phyloP scores from a whole-genome alignment of 352 stramenopile genomes.

The Pythium coloratum region DNA sequence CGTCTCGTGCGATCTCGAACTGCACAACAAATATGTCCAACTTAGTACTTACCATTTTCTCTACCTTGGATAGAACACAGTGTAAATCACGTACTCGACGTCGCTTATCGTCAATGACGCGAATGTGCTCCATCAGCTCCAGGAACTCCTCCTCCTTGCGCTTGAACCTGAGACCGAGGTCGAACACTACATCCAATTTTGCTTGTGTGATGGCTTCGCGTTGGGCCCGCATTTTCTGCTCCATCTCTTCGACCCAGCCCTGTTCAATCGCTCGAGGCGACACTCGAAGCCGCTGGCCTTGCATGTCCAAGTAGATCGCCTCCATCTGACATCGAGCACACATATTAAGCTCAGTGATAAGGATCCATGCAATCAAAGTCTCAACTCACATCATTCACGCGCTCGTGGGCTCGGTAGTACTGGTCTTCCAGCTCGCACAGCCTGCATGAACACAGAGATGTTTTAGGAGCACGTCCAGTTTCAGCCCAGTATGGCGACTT shows the following conservation, averaged over 20 bases:
- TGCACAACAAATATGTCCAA: slow-evolving; percentile 19
- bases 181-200: slow-evolving; percentile 65
- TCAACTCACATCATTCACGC: slow-evolving; percentile 57
- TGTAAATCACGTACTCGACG: slow-evolving; percentile 34
- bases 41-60: too few species aligned
- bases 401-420: slow-evolving; percentile 57
- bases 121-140: slow-evolving; percentile 37
- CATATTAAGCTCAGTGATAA: not conserved
- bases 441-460: slow-evolving; percentile 25
- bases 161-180: slow-evolving; percentile 54
- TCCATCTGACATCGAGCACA: slow-evolving; percentile 48
- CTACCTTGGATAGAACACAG: too few species aligned
- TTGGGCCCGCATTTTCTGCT: slow-evolving; percentile 67
- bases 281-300: slow-evolving; percentile 66
- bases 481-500: slow-evolving; percentile 8
- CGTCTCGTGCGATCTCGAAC: slow-evolving; percentile 72
- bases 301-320: slow-evolving; percentile 81
- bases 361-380: not conserved
- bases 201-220: slow-evolving; percentile 54
- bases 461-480: not conserved
- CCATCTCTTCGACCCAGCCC: slow-evolving; percentile 84
- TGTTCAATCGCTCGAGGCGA: slow-evolving; percentile 78
- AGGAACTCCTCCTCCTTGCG: slow-evolving; percentile 46
- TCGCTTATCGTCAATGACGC: slow-evolving; percentile 44
- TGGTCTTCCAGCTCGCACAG: slow-evolving; percentile 66